A percentile compares a stretch with the other conserved stretches of the same genome.
Evolutionary conservation across 495 filamentous ascomycete genomes (phyloP).

Genomic region (Glutinoglossum americanum): DNA sequence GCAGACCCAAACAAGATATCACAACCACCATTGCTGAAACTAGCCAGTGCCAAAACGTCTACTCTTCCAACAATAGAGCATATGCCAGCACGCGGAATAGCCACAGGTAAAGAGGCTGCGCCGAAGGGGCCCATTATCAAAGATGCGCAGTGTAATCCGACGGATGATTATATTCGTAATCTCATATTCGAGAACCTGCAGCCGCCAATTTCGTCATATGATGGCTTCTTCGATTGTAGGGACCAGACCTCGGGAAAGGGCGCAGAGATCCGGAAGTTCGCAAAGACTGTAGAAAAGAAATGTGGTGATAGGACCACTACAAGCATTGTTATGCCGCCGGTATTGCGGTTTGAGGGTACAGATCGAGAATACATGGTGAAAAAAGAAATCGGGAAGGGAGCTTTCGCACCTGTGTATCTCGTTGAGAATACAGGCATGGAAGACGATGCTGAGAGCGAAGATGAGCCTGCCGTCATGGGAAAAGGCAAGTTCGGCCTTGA

Average conservation of each 20-base stretch:
- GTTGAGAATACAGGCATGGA: slow-evolving; percentile 42
- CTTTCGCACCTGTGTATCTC: slow-evolving; percentile 87
- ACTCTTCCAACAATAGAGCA: slow-evolving; percentile 7
- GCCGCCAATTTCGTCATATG: slow-evolving; percentile 46
- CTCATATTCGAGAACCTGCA: slow-evolving; percentile 51
- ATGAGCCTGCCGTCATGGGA: slow-evolving; percentile 23
- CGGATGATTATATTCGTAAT: slow-evolving; percentile 47
- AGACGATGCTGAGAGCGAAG: slow-evolving; percentile 20
- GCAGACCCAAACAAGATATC: slow-evolving; percentile 19
- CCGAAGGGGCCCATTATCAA: slow-evolving; percentile 47
- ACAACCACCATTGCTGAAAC: slow-evolving; percentile 23
- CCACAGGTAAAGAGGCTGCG: slow-evolving; percentile 9
- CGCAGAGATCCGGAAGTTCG: slow-evolving; percentile 57
- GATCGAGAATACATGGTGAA: slow-evolving; percentile 49
- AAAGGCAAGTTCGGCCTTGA: slow-evolving; percentile 24
- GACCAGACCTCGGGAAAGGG: slow-evolving; percentile 34
- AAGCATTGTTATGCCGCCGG: slow-evolving; percentile 32
- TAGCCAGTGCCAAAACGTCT: slow-evolving; percentile 5
- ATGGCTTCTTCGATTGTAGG: slow-evolving; percentile 55
- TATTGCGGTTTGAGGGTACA: slow-evolving; percentile 42
- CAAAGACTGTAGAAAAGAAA: slow-evolving; percentile 27
- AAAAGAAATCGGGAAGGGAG: slow-evolving; percentile 78
- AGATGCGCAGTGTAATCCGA: slow-evolving; percentile 71
- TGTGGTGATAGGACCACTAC: slow-evolving; percentile 31
- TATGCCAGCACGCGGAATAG: slow-evolving; percentile 6